Evolutionary conservation across 208 protist species (phyloP).

Genomic region (Leishmania turanica): DNA sequence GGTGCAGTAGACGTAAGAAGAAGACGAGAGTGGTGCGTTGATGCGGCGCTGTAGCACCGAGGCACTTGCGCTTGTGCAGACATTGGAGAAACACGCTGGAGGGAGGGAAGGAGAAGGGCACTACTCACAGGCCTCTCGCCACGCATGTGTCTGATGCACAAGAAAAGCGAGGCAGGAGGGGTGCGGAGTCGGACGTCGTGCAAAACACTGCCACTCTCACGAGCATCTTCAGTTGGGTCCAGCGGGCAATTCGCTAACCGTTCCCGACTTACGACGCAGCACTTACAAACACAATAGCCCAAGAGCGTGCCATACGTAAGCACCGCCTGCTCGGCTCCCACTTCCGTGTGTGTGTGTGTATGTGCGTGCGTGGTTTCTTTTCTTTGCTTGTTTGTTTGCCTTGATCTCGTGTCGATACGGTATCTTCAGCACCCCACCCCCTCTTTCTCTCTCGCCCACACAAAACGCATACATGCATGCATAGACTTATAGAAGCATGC

Average conservation of each 20-base stretch:
- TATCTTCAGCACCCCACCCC: neutral
- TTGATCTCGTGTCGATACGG: neutral
- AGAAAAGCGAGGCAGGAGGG: neutral
- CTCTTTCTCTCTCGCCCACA: neutral
- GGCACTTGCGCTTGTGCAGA: neutral
- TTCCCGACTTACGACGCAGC: neutral
- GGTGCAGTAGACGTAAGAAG: too few species aligned
- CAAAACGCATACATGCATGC: neutral
- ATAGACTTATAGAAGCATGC: neutral
- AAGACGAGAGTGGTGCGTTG: too few species aligned
- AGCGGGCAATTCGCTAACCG: neutral
- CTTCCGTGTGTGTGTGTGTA: conserved; percentile 1
- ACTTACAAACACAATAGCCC: neutral
- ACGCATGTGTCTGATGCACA: neutral
- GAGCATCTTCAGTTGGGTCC: neutral
- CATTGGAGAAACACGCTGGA: neutral
- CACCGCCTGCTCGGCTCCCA: neutral
- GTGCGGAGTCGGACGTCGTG: neutral
- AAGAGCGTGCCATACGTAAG: neutral
- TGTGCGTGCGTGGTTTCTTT: neutral
- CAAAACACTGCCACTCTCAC: neutral
- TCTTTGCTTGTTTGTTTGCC: neutral
- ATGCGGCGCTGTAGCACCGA: neutral
- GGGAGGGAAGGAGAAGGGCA: neutral
- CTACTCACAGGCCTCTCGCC: too few species aligned